Base-by-base conservation (phyloP, 139 green algal genomes). In the Chlamydomonas schloesseri region DNA sequence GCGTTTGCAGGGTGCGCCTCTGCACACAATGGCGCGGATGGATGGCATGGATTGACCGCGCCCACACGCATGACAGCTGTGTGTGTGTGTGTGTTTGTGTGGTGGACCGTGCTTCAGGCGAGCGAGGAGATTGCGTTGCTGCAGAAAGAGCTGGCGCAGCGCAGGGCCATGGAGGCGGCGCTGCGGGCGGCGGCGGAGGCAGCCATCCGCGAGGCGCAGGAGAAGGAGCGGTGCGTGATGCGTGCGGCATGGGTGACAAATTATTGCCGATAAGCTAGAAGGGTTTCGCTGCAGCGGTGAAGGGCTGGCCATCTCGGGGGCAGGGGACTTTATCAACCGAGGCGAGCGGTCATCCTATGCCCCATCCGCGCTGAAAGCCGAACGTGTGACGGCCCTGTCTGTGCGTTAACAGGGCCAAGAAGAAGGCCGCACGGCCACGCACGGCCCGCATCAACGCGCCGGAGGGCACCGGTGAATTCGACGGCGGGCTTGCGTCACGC, bases 101-200 rank as follows among this genome's bases (percentile, higher is more conserved):
- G n/a, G n/a, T n/a, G n/a, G n/a, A n/a, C n/a, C 21, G 10, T 23
- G 23, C 60, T 23, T 17, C 60, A 84, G 78, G 78, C 78, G 15
- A 74, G 78, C 46, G 78, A 84, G 78, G 78, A 84, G 62, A 84
- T 84, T n/a, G 78, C 46, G 29, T 37, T 84, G 42, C 78, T 84
- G 10, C 78, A 84, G 42, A 84, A 74, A 64, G 78, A 84, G 78
- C 64, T 84, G 78, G 64, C 64, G 28, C 78, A 84, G 36, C 78
- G 78, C 20, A 60, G 72, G 78, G 78, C 78, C 36, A 84, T 84
- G 78, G 78, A 84, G 64, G 64, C 28, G 78, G 78, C 78, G 64
- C 78, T 84, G 46, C 20, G 64, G 42, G 8, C 29, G 64, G 78
- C 78, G 42, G 78, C 78, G 65, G 78, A 84, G 78, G 78, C 78